Conservation (phyloP, 2,329 filamentous ascomycete genomes). For the Exophiala calicioides region DNA sequence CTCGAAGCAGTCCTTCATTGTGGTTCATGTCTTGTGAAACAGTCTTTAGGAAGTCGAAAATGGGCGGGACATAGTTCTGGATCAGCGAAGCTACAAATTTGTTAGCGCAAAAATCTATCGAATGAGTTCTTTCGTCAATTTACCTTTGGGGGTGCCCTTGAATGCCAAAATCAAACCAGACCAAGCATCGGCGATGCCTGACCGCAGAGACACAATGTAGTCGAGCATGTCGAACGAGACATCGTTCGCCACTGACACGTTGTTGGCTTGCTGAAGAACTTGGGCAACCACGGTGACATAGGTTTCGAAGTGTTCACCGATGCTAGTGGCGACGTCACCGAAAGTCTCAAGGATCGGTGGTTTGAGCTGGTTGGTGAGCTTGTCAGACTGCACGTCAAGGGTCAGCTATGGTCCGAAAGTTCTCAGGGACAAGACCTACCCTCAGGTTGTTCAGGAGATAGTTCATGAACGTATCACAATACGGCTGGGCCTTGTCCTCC, state of each 20-base stretch:
- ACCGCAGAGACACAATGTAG: constrained; percentile 90
- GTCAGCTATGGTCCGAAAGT: constrained; percentile 36
- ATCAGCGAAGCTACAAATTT: constrained; percentile 49
- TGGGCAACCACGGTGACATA: constrained; percentile 91
- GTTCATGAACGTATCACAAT: constrained; percentile 98
- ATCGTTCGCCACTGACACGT: constrained; percentile 75
- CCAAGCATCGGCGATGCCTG: constrained; percentile 99
- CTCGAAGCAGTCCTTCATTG: constrained; percentile 86
- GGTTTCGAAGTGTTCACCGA: constrained; percentile 85
- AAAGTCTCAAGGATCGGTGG: constrained; percentile 97
- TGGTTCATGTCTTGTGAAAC: constrained; percentile 82
- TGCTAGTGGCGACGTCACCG: constrained; percentile 94
- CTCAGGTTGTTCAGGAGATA: constrained; percentile 88
- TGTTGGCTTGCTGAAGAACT: constrained; percentile 89
- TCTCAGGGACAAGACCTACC: constrained; percentile 51
- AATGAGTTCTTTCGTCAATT: constrained; percentile 14
- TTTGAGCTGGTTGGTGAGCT: constrained; percentile 95
- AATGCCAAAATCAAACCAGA: constrained; percentile 93
- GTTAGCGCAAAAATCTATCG: constrained; percentile 1
- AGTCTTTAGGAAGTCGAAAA: constrained; percentile 82
- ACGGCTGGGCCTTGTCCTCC: constrained; percentile 86
- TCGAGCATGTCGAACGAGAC: constrained; percentile 93
- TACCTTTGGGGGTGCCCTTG: constrained; percentile 63
- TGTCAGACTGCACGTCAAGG: constrained; percentile 63
- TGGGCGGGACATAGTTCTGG: constrained; percentile 75